Conservation (phyloP, 2,329 filamentous ascomycete species). For the Reticulascus tulasneorum region DNA sequence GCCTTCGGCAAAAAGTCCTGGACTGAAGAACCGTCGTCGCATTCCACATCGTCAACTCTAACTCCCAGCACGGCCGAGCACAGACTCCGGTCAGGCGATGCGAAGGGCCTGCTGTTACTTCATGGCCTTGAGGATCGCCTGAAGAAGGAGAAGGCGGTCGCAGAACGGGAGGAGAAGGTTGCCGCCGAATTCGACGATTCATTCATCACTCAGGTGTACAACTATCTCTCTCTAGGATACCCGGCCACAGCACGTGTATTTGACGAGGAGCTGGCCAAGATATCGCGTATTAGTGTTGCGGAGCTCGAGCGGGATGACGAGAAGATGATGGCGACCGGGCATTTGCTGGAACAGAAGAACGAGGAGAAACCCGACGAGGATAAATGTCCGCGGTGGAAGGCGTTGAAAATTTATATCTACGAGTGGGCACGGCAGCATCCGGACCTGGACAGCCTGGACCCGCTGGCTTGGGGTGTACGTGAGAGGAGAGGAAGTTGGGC, state of each 20-base stretch:
- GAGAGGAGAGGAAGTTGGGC: slow-evolving; percentile 71
- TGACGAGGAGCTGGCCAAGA: slow-evolving; percentile 80
- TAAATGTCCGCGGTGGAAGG: slow-evolving; percentile 73
- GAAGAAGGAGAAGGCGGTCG: slow-evolving; percentile 43
- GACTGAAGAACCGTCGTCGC: slow-evolving; percentile 35
- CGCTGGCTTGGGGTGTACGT: slow-evolving; percentile 64
- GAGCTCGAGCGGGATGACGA: slow-evolving; percentile 72
- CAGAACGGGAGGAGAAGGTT: slow-evolving; percentile 51
- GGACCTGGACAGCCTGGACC: slow-evolving; percentile 57
- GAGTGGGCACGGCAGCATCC: slow-evolving; percentile 92
- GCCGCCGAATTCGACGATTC: slow-evolving; percentile 70
- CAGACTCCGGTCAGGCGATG: slow-evolving; percentile 24
- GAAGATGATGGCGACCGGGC: slow-evolving; percentile 59
- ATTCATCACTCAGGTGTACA: slow-evolving; percentile 95
- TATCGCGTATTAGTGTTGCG: slow-evolving; percentile 64
- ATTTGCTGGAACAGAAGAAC: slow-evolving; percentile 59
- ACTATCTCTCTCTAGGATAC: slow-evolving; percentile 91
- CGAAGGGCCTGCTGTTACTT: slow-evolving; percentile 45
- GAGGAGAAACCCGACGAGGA: slow-evolving; percentile 38
- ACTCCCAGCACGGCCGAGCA: slow-evolving; percentile 20
- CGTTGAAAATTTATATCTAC: slow-evolving; percentile 74
- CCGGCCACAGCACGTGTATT: slow-evolving; percentile 78
- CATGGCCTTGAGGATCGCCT: slow-evolving; percentile 49
- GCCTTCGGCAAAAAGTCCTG: slow-evolving; percentile 34
- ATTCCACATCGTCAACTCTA: slow-evolving; percentile 19